These are phyloP conservation scores for Cryptococcus jaspeensis DNA, from an alignment of 1,284 basidiomycete species.

Conservation along the genomic window DNA sequence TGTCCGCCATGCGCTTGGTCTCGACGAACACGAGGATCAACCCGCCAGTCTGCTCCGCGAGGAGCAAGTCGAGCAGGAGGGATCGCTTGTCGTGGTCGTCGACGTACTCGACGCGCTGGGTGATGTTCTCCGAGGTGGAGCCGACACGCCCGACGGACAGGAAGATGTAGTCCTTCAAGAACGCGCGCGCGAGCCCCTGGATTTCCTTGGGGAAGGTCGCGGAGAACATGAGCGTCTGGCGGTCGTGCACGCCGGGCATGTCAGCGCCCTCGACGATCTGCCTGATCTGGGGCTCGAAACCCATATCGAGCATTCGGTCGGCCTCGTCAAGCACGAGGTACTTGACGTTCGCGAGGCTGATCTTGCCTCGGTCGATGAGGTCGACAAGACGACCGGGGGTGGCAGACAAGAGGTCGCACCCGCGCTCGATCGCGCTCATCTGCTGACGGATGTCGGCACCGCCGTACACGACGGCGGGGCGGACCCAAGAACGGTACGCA, in stretches of 20 bases:
- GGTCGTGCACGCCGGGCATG: constrained; percentile 88
- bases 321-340: constrained; percentile 99
- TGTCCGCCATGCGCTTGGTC: constrained; percentile 99
- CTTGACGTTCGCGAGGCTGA: constrained; percentile 93
- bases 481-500: constrained; percentile 98
- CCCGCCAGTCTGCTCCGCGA: constrained; percentile 70
- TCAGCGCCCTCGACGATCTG: constrained; percentile 97
- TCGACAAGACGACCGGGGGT: constrained; percentile 99
- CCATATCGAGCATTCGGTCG: constrained; percentile 99
- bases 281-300: constrained; percentile 99
- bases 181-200: constrained; percentile 93
- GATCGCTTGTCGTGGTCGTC: constrained; percentile 98
- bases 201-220: constrained; percentile 99
- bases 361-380: constrained; percentile 95
- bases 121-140: constrained; percentile 98
- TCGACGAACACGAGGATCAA: constrained; percentile 97
- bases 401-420: constrained; percentile 94
- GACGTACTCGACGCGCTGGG: constrained; percentile 97
- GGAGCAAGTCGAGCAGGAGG: constrained; percentile 89
- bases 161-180: constrained; percentile 94
- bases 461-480: constrained; percentile 97
- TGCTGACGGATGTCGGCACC: constrained; percentile 97
- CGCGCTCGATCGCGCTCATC: constrained; percentile 90
- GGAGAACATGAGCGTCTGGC: constrained; percentile 99
- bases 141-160: constrained; percentile 97